phyloP scores from a whole-genome alignment of 257 asterid species.

The Solanum chiquidenum region DNA sequence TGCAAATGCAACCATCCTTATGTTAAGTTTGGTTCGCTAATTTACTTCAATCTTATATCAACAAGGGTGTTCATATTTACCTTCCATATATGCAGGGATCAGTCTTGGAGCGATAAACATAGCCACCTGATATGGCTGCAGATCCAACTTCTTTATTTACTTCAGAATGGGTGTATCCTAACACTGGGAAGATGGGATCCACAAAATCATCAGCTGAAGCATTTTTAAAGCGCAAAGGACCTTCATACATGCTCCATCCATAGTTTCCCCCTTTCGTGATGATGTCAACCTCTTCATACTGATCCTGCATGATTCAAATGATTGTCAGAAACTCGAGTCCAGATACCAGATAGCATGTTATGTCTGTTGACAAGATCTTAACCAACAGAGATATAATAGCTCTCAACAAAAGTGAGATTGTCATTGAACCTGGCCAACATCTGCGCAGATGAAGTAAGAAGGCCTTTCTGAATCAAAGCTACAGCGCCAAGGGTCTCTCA shows the following conservation, averaged over 20 bases:
- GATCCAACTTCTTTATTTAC: slow-evolving; percentile 60
- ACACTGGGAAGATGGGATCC: slow-evolving; percentile 64
- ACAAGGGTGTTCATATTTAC: slow-evolving; percentile 23
- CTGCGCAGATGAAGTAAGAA: slow-evolving; percentile 73
- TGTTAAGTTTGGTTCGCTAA: not conserved
- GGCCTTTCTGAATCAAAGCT: slow-evolving; percentile 92
- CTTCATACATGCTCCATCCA: slow-evolving; percentile 88
- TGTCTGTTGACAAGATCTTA: not conserved
- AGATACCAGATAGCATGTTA: not conserved
- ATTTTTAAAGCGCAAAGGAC: slow-evolving; percentile 39
- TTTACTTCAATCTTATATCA: not conserved
- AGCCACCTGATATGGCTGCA: slow-evolving; percentile 87
- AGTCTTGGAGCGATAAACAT: slow-evolving; percentile 60
- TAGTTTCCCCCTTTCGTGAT: slow-evolving; percentile 87
- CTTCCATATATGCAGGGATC: slow-evolving; percentile 93
- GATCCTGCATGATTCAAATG: slow-evolving; percentile 35
- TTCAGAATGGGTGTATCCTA: slow-evolving; percentile 63
- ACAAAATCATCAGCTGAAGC: slow-evolving; percentile 44
- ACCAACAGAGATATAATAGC: not conserved
- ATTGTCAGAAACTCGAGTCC: not conserved
- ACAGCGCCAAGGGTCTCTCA: slow-evolving; percentile 90
- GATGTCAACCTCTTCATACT: slow-evolving; percentile 78
- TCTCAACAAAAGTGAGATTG: not conserved
- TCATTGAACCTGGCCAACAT: slow-evolving; percentile 57
- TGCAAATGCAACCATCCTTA: slow-evolving; percentile 14